Conservation (phyloP, 208 protist genomes). For the Angomonas ambiguus region DNA sequence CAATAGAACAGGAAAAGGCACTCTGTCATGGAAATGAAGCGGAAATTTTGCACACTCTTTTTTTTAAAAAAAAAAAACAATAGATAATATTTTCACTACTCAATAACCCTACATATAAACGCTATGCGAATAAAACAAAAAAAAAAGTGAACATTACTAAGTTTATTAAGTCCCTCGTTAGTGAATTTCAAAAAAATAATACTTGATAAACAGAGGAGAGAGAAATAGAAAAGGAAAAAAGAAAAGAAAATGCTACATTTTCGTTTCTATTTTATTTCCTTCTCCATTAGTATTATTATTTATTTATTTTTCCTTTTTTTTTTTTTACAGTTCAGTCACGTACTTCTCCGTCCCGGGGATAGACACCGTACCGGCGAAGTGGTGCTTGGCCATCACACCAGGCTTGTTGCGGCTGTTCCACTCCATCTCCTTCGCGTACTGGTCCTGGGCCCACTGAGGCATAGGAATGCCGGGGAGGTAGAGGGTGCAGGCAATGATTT, state of each 20-base stretch:
- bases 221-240: too few relatives aligned
- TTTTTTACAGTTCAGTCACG: slow-evolving; percentile 42
- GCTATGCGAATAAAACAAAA: too few relatives aligned
- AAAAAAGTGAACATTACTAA: too few relatives aligned
- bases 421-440: slow-evolving; percentile 69
- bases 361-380: slow-evolving; percentile 79
- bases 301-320: neutral
- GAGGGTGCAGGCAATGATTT: slow-evolving; percentile 51
- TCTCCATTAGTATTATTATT: slow-evolving; percentile 10
- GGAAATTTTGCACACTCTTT: too few relatives aligned
- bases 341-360: slow-evolving; percentile 83
- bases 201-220: neutral
- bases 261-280: neutral
- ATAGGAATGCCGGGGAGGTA: slow-evolving; percentile 44
- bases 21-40: too few relatives aligned
- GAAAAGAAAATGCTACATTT: neutral
- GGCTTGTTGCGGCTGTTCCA: slow-evolving; percentile 76
- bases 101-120: too few relatives aligned
- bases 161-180: too few relatives aligned
- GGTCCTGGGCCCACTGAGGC: slow-evolving; percentile 64
- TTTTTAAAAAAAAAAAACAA: neutral
- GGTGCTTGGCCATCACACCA: slow-evolving; percentile 80
- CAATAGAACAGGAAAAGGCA: neutral
- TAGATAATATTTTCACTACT: too few relatives aligned
- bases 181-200: too few relatives aligned